Conservation (phyloP, 257 asterid genomes). For the Capsicum chinense region DNA sequence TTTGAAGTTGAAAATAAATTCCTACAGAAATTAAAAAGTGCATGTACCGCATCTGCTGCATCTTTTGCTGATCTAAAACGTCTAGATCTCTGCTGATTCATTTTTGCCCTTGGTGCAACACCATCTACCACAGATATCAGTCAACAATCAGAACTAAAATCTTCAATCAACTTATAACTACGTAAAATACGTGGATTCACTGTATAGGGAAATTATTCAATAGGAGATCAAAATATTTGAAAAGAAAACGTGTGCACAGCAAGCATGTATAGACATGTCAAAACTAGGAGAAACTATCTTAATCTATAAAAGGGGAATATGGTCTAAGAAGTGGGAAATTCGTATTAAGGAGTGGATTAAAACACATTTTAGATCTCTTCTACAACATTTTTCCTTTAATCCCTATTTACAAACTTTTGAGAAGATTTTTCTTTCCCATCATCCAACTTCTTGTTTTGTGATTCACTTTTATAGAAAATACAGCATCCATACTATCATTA, state of each 20-base stretch:
- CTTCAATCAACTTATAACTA: not conserved
- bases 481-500: not conserved
- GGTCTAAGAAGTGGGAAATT: not conserved
- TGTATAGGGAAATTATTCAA: not conserved
- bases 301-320: not conserved
- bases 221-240: not conserved
- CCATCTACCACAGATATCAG: conserved; percentile 52
- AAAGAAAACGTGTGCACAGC: not conserved
- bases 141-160: not conserved
- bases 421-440: not conserved
- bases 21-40: not conserved
- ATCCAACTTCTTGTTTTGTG: not conserved
- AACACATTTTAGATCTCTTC: conserved; percentile 14
- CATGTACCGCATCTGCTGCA: conserved; percentile 41
- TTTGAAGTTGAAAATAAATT: not conserved
- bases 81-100: conserved; percentile 63
- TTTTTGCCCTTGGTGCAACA: conserved; percentile 75
- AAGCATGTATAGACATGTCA: not conserved
- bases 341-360: not conserved
- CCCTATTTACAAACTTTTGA: conserved; percentile 4
- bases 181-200: not conserved
- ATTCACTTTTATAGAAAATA: not conserved
- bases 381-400: not conserved
- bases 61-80: conserved; percentile 60
- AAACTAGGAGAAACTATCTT: not conserved